These are phyloP conservation scores for Urtica urens DNA, from an alignment of 306 rosid genomes.

Conservation along the genomic window DNA sequence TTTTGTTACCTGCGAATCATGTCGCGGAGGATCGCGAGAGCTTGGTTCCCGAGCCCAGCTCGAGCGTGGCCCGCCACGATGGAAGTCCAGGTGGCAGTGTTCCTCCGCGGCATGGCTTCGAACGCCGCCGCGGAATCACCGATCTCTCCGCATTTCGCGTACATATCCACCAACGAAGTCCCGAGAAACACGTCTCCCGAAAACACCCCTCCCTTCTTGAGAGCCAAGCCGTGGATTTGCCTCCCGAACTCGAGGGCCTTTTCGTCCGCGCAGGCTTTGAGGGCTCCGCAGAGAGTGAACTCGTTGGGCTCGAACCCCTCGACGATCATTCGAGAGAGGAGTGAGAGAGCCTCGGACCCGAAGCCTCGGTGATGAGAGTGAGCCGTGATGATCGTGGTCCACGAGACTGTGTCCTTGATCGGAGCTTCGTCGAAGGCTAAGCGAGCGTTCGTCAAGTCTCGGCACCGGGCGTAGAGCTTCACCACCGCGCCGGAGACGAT, in stretches of 20 bases:
- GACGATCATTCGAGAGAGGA: slow-evolving; percentile 51
- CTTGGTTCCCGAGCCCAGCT: slow-evolving; percentile 65
- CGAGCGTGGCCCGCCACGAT: slow-evolving; percentile 87
- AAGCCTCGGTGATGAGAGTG: slow-evolving; percentile 73
- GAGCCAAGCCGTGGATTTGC: slow-evolving; percentile 59
- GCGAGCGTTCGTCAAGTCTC: slow-evolving; percentile 47
- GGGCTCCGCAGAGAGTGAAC: slow-evolving; percentile 57
- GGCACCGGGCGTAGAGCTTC: slow-evolving; percentile 65
- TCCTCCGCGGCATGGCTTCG: slow-evolving; percentile 51
- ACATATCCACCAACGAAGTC: slow-evolving; percentile 74
- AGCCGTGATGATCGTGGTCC: slow-evolving; percentile 85
- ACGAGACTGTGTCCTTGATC: slow-evolving; percentile 56
- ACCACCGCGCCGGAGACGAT: slow-evolving; percentile 58
- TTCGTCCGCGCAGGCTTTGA: slow-evolving; percentile 82
- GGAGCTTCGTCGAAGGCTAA: slow-evolving; percentile 47
- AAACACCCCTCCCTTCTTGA: slow-evolving; percentile 55
- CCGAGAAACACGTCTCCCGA: slow-evolving; percentile 68
- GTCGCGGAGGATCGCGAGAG: slow-evolving; percentile 42
- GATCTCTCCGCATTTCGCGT: slow-evolving; percentile 77
- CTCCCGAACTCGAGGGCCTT: slow-evolving; percentile 49
- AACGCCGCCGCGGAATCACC: slow-evolving; percentile 50
- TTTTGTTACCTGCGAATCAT: too few relatives aligned
- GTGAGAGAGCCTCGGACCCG: slow-evolving; percentile 46
- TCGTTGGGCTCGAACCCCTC: slow-evolving; percentile 62
- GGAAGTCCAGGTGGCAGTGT: slow-evolving; percentile 92